phyloP scores from a whole-genome alignment of 1,139 yeast genomes.

The Protomyces inouyei region DNA sequence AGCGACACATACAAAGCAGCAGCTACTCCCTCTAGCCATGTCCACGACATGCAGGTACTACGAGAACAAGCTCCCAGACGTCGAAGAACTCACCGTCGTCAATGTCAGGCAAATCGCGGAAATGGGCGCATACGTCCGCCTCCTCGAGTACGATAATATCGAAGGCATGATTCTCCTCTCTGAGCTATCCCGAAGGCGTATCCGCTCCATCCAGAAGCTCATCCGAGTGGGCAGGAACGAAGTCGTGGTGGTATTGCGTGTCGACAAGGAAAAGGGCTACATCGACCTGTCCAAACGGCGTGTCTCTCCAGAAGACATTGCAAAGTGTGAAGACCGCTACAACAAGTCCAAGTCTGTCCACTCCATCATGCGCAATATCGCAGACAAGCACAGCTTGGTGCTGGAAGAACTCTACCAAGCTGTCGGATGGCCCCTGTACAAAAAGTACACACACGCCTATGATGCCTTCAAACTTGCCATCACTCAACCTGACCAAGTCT shows the following conservation, averaged over 20 bases:
- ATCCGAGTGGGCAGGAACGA: conserved; percentile 98
- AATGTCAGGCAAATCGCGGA: conserved; percentile 36
- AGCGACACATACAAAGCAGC: neutral
- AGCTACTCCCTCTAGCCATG: conserved; percentile 28
- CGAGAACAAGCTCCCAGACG: conserved; percentile 97
- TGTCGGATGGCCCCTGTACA: conserved; percentile 96
- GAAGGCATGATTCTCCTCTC: conserved; percentile 98
- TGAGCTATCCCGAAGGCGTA: conserved; percentile 97
- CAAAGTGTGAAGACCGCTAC: conserved; percentile 95
- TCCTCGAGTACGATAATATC: conserved; percentile 92
- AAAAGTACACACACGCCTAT: conserved; percentile 93
- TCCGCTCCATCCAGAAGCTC: conserved; percentile 92
- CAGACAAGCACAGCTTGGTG: conserved; percentile 87
- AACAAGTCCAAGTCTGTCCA: conserved; percentile 96
- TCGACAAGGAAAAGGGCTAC: conserved; percentile 95
- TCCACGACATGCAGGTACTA: conserved; percentile 70
- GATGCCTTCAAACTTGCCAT: conserved; percentile 96
- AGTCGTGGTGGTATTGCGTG: conserved; percentile 97
- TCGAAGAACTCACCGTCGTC: conserved; percentile 86
- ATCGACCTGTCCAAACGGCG: conserved; percentile 96
- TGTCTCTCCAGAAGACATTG: conserved; percentile 96
- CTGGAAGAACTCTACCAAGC: conserved; percentile 80
- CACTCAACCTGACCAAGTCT: conserved; percentile 65
- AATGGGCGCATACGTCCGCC: conserved; percentile 55
- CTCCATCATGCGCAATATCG: conserved; percentile 94